phyloP scores from a whole-genome alignment of 768 basidiomycete genomes.

The Tricholoma hemisulphureum region DNA sequence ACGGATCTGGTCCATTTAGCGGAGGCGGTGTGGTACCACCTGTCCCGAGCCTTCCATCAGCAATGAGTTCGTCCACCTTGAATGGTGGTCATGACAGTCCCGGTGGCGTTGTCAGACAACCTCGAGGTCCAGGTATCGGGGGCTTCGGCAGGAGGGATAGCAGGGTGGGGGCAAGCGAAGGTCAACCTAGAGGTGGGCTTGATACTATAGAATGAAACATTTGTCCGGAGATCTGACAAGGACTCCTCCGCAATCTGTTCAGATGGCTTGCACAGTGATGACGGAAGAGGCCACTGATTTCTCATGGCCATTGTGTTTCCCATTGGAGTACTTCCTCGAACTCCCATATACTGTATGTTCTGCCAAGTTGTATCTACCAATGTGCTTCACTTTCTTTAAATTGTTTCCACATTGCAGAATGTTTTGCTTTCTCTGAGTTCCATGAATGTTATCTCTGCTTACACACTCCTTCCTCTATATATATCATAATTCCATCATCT shows the following conservation, averaged over 20 bases:
- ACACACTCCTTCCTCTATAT: constrained; percentile 17
- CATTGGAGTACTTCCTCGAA: constrained; percentile 16
- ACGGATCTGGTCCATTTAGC: constrained; percentile 44
- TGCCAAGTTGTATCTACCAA: constrained; percentile 25
- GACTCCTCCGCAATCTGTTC: constrained; percentile 37
- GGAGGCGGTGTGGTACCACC: constrained; percentile 57
- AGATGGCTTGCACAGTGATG: constrained; percentile 45
- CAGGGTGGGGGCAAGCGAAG: constrained; percentile 45
- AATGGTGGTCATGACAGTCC: constrained; percentile 46
- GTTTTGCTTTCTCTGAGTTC: constrained; percentile 21
- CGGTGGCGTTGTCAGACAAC: constrained; percentile 74
- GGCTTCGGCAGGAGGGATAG: constrained; percentile 76
- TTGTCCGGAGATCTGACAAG: constrained; percentile 76
- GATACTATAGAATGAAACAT: constrained; percentile 80
- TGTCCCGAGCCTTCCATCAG: constrained; percentile 71
- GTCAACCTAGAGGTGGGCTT: constrained; percentile 62
- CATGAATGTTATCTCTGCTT: constrained; percentile 29
- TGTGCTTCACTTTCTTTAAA: constrained; percentile 33
- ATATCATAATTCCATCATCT: constrained; percentile 39
- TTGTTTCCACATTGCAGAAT: constrained; percentile 28
- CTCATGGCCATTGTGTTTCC: constrained; percentile 10
- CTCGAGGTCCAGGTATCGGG: constrained; percentile 74
- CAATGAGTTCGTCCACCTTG: constrained; percentile 44
- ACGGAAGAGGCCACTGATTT: constrained; percentile 39
- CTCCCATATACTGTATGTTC: constrained; percentile 28